A percentile compares a stretch with the other conserved stretches of the same genome.
phyloP scores from a whole-genome alignment of 2,329 filamentous ascomycete genomes.

The Sclerotinia borealis region DNA sequence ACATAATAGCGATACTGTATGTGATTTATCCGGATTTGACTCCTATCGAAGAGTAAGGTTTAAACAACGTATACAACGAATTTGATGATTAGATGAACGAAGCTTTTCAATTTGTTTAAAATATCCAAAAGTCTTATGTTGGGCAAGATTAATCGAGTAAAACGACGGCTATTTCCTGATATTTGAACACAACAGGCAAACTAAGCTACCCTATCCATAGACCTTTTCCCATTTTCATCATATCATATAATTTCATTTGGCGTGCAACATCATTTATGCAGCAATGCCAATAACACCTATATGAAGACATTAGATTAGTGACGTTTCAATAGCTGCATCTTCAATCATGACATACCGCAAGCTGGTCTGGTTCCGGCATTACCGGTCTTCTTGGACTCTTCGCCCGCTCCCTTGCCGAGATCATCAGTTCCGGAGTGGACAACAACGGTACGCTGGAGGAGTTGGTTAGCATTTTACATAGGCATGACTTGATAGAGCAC shows the following conservation, averaged over 20 bases:
- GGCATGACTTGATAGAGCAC: background rate
- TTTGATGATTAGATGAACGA: background rate
- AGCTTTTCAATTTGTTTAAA: background rate
- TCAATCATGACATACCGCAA: slow-evolving; percentile 61
- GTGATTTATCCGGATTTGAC: too few relatives aligned
- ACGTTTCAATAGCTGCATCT: background rate
- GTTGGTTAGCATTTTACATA: slow-evolving; percentile 23
- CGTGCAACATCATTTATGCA: slow-evolving; percentile 43
- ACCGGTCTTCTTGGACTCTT: slow-evolving; percentile 97
- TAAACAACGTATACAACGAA: too few relatives aligned
- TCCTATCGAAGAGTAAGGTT: too few relatives aligned
- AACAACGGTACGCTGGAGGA: slow-evolving; percentile 76
- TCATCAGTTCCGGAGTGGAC: slow-evolving; percentile 95
- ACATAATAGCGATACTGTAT: too few relatives aligned
- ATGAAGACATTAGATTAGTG: background rate
- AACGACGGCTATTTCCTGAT: background rate
- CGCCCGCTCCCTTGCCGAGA: slow-evolving; percentile 83
- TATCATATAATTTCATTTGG: background rate
- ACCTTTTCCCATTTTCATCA: background rate
- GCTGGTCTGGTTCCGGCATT: slow-evolving; percentile 91
- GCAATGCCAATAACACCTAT: slow-evolving; percentile 84
- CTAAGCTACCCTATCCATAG: background rate
- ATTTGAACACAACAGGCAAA: background rate
- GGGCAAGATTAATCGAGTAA: background rate
- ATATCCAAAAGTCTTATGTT: background rate